Percentiles rank a stretch among this genome's conserved stretches.
phyloP scores from a whole-genome alignment of 1,284 basidiomycete genomes.

The Marasmius oreades region DNA sequence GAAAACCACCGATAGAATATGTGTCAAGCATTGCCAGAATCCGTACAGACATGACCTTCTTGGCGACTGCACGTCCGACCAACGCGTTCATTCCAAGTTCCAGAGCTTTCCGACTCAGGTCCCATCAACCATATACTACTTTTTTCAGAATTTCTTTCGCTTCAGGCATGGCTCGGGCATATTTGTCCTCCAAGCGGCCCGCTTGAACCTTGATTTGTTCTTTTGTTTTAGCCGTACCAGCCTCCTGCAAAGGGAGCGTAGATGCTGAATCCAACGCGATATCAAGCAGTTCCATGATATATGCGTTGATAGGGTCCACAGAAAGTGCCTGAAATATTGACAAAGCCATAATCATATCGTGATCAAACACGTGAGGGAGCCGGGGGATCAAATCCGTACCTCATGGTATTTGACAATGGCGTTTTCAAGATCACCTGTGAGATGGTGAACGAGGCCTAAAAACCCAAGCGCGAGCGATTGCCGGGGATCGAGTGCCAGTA shows the following conservation, averaged over 20 bases:
- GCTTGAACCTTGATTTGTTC: slow-evolving; percentile 31
- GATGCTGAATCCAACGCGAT: slow-evolving; percentile 68
- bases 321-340: slow-evolving; percentile 61
- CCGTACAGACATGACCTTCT: too few relatives aligned
- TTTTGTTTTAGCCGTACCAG: slow-evolving; percentile 25
- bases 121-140: neutral
- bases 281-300: slow-evolving; percentile 82
- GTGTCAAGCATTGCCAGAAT: too few relatives aligned
- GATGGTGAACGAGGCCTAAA: slow-evolving; percentile 80
- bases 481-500: slow-evolving; percentile 78
- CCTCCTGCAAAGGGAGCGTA: slow-evolving; percentile 14
- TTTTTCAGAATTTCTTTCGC: slow-evolving; percentile 8
- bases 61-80: too few relatives aligned
- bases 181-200: slow-evolving; percentile 32
- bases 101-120: neutral
- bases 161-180: slow-evolving; percentile 14
- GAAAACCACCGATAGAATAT: too few relatives aligned
- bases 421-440: slow-evolving; percentile 66
- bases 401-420: slow-evolving; percentile 90
- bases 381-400: slow-evolving; percentile 40
- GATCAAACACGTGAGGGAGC: neutral
- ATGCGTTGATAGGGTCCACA: slow-evolving; percentile 82
- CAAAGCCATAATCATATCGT: slow-evolving; percentile 2
- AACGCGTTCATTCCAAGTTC: neutral
- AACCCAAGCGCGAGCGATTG: slow-evolving; percentile 78